Conservation (phyloP, 2,329 filamentous ascomycete species). For the Cercospora brassicicola region DNA sequence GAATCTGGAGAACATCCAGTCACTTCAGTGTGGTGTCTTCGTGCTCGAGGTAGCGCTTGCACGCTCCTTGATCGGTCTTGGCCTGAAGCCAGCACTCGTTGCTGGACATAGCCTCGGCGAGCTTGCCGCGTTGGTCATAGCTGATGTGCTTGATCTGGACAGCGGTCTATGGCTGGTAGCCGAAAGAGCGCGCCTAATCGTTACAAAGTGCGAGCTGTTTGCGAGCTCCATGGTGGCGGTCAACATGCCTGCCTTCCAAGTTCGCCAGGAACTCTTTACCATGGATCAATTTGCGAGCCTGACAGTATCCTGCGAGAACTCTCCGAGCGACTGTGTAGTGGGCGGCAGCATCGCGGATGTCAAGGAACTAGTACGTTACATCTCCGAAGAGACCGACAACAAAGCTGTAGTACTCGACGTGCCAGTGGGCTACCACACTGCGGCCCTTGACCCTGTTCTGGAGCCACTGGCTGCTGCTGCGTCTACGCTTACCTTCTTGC, state of each 20-base stretch:
- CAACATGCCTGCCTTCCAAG: slow-evolving; percentile 12
- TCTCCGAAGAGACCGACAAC: slow-evolving; percentile 1
- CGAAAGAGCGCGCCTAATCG: slow-evolving; percentile 14
- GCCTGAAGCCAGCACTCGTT: slow-evolving; percentile 16
- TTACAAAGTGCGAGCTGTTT: slow-evolving; percentile 11
- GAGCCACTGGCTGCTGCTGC: slow-evolving; percentile 9
- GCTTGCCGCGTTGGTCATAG: slow-evolving; percentile 14
- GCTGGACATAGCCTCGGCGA: slow-evolving; percentile 30
- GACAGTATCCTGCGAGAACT: slow-evolving; percentile 16
- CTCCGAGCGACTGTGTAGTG: slow-evolving; percentile 12
- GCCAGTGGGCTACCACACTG: slow-evolving; percentile 18
- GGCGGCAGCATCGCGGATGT: slow-evolving; percentile 4
- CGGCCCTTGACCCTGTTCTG: slow-evolving; percentile 17
- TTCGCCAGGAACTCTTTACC: neutral
- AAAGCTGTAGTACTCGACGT: slow-evolving; percentile 16
- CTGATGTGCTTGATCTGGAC: slow-evolving; percentile 17
- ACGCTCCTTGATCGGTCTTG: neutral
- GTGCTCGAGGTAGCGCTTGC: slow-evolving; percentile 16
- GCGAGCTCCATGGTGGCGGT: slow-evolving; percentile 16
- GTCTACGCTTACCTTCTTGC: slow-evolving; percentile 1
- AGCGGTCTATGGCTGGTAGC: slow-evolving; percentile 14
- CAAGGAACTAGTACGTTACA: neutral
- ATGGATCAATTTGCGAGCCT: slow-evolving; percentile 2
- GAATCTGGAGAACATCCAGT: slow-evolving; percentile 6
- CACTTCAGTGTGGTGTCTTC: slow-evolving; percentile 12